Base-by-base conservation (phyloP, 78 protist genomes). In the Isochrysis galbana region DNA sequence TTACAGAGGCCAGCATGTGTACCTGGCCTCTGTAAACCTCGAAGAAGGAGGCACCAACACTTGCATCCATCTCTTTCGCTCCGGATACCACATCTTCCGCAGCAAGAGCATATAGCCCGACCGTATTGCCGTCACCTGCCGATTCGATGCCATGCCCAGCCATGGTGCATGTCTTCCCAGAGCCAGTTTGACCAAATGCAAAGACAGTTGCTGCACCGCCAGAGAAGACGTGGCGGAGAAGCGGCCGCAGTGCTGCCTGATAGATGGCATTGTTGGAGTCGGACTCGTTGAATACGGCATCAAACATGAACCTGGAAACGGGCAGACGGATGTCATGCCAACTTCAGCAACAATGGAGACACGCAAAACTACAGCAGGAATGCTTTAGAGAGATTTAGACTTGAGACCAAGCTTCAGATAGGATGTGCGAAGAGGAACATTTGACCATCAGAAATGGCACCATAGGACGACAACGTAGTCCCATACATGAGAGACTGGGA, bases 101-200 rank as follows among this genome's bases (percentile, higher is more conserved):
- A n/a, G 91, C 91, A 32, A 69, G 82, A 0, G 48, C 83, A 22
- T 69, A 86, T 23, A 93, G 87, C 23, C 94, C 94, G 25, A 7
- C 19, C 44, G 23, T 34, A 47, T 78, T 42, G 51, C 51, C 42
- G 82, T 72, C 87, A 34, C 32, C 51, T 0, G 1, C 42, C 51
- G 29, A 10, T 1, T 5, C 41, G 42, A 0, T 10, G 86, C 93
- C 88, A 11, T 25, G 47, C 22, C 91, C 94, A 78, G 80, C 45
- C 94, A 93, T 93, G 34, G 94, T 93, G 84, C 34, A n/a, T n/a
- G n/a, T n/a, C n/a, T n/a, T n/a, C n/a, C n/a, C n/a, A n/a, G n/a
- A n/a, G n/a, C n/a, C n/a, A 74, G 41, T 91, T 93, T 54, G 94
- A 0, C 94, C 94, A 38, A 70, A 93, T 0, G 91, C 91, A 25